A percentile compares a stretch with the other conserved stretches of the same genome.
These are phyloP conservation scores for Trametes polyzona DNA, from an alignment of 1,284 basidiomycete genomes.

Conservation along the genomic window DNA sequence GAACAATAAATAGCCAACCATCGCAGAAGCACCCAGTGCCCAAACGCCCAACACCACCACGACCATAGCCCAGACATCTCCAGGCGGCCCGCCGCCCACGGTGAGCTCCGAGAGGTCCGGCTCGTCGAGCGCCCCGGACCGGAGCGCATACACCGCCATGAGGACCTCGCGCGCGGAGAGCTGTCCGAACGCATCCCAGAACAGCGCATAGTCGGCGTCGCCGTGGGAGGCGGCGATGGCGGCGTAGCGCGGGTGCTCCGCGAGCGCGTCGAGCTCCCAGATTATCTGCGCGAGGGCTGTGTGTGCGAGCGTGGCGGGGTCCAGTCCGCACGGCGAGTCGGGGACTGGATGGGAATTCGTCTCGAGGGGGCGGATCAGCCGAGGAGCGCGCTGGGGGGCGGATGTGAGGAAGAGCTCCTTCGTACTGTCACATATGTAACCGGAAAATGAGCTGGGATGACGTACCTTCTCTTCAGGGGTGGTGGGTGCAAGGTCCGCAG, in stretches of 20 bases:
- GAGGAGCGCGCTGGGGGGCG: too few relatives aligned
- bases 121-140: conserved; percentile 8
- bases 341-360: background rate
- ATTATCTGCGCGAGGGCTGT: conserved; percentile 13
- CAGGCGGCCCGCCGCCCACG: background rate
- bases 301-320: conserved; percentile 1
- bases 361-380: background rate
- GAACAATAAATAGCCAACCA: background rate
- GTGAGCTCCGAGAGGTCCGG: background rate
- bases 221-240: conserved; percentile 8
- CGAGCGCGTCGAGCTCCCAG: conserved; percentile 13
- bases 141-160: conserved; percentile 17
- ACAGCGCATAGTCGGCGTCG: conserved; percentile 15
- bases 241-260: background rate
- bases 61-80: too few relatives aligned
- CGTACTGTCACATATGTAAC: too few relatives aligned
- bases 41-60: background rate
- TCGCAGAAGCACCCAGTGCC: background rate
- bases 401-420: too few relatives aligned
- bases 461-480: too few relatives aligned
- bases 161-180: conserved; percentile 19
- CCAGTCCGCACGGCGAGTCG: background rate
- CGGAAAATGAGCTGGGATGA: too few relatives aligned
- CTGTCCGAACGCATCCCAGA: conserved; percentile 23
- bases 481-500: too few relatives aligned